Evolutionary conservation across 2,329 filamentous ascomycete species (phyloP).

Genomic region (Ophiobolus disseminans): DNA sequence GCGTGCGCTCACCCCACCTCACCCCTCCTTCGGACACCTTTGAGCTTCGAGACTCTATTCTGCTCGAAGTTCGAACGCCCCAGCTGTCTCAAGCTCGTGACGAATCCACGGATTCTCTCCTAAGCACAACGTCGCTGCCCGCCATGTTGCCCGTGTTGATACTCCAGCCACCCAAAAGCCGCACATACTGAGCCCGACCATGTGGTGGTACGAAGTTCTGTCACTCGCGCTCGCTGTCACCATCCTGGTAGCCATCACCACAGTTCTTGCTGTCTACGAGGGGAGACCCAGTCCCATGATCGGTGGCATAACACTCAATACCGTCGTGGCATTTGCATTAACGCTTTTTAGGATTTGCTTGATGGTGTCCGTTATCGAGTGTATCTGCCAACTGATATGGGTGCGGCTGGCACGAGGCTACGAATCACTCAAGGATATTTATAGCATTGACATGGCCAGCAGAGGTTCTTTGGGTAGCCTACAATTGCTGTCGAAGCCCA

Average conservation of each 20-base stretch:
- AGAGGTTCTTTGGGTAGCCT: background rate
- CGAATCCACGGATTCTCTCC: too few species aligned
- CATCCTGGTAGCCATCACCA: background rate
- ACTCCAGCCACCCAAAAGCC: background rate
- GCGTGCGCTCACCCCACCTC: too few species aligned
- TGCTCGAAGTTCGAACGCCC: too few species aligned
- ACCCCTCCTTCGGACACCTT: too few species aligned
- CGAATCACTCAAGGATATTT: background rate
- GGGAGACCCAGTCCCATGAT: background rate
- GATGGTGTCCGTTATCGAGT: background rate
- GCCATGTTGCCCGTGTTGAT: too few species aligned
- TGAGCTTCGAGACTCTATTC: too few species aligned
- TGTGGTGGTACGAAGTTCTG: background rate
- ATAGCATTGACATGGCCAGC: background rate
- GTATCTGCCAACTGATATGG: background rate
- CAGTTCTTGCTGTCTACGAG: background rate
- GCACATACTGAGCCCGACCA: background rate
- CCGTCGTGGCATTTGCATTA: background rate
- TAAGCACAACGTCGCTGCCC: too few species aligned
- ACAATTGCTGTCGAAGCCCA: background rate
- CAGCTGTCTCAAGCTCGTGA: too few species aligned
- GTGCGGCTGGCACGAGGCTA: background rate
- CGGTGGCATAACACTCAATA: constrained; percentile 1
- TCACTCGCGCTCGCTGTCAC: background rate
- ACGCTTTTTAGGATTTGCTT: background rate